phyloP scores from a whole-genome alignment of 352 stramenopile genomes.

The Thraustochytrium striatum region DNA sequence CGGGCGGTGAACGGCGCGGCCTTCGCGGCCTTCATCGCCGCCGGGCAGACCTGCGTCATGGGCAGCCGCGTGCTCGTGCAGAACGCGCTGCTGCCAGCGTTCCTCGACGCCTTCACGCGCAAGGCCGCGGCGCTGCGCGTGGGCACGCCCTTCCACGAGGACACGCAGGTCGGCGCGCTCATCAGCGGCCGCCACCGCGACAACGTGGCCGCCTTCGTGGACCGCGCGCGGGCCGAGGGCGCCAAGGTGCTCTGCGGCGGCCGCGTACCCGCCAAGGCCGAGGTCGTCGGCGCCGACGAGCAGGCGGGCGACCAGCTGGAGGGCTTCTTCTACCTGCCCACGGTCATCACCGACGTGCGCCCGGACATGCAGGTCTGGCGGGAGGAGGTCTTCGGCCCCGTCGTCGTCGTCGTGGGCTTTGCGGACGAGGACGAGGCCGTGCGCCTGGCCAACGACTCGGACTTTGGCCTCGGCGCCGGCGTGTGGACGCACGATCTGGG shows the following conservation, averaged over 20 bases:
- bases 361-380: too few species aligned
- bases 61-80: too few species aligned
- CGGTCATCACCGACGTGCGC: constrained; percentile 82
- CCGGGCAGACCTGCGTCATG: too few species aligned
- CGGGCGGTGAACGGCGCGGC: too few species aligned
- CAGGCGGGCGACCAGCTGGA: too few species aligned
- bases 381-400: constrained; percentile 73
- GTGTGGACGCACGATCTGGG: constrained; percentile 74
- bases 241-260: constrained; percentile 78
- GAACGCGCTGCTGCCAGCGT: too few species aligned
- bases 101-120: too few species aligned
- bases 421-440: constrained; percentile 73
- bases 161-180: too few species aligned
- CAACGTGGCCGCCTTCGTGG: constrained; percentile 65
- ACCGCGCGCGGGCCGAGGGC: constrained; percentile 65
- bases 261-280: constrained; percentile 60
- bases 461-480: constrained; percentile 70
- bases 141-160: too few species aligned
- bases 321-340: constrained; percentile 80
- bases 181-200: constrained; percentile 73
- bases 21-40: too few species aligned
- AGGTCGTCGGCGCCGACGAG: too few species aligned
- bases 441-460: constrained; percentile 62
- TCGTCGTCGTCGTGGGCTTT: constrained; percentile 76
- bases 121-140: too few species aligned